Conservation (phyloP, 805 yeast genomes). For the Cyberlindnera amylophila region DNA sequence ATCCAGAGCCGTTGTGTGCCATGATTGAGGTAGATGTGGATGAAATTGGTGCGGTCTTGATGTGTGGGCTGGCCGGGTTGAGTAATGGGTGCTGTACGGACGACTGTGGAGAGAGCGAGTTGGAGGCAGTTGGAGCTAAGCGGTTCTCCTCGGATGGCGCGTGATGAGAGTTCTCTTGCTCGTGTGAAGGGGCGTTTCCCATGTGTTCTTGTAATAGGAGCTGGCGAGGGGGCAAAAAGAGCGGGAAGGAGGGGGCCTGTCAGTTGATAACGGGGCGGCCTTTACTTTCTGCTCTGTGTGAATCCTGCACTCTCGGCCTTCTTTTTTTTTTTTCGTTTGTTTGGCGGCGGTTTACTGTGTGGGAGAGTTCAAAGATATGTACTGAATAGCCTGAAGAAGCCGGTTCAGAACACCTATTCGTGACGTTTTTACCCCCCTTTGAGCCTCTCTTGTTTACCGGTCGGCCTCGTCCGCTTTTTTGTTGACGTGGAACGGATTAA, state of each 20-base stretch:
- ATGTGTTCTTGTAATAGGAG: constrained; percentile 5
- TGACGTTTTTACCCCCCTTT: background rate
- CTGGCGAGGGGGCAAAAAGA: background rate
- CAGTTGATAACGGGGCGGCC: too few species aligned
- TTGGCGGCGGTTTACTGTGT: too few species aligned
- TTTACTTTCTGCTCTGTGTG: too few species aligned
- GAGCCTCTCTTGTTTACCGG: background rate
- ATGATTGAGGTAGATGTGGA: constrained; percentile 20
- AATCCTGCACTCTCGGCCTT: too few species aligned
- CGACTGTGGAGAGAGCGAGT: constrained; percentile 8
- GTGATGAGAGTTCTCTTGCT: constrained; percentile 2
- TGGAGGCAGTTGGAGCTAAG: background rate
- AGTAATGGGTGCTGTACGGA: constrained; percentile 21
- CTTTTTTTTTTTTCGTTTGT: too few species aligned
- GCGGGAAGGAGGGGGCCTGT: too few species aligned
- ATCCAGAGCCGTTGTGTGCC: constrained; percentile 15
- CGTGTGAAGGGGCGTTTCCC: constrained; percentile 15
- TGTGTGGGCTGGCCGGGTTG: constrained; percentile 12
- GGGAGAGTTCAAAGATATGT: too few species aligned
- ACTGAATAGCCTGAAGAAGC: too few species aligned
- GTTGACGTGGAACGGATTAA: constrained; percentile 6
- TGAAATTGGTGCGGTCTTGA: constrained; percentile 14
- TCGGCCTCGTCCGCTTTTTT: background rate
- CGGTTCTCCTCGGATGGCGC: background rate
- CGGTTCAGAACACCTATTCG: too few species aligned